Conservation (phyloP, 257 asterid genomes). For the Rehmannia glutinosa region DNA sequence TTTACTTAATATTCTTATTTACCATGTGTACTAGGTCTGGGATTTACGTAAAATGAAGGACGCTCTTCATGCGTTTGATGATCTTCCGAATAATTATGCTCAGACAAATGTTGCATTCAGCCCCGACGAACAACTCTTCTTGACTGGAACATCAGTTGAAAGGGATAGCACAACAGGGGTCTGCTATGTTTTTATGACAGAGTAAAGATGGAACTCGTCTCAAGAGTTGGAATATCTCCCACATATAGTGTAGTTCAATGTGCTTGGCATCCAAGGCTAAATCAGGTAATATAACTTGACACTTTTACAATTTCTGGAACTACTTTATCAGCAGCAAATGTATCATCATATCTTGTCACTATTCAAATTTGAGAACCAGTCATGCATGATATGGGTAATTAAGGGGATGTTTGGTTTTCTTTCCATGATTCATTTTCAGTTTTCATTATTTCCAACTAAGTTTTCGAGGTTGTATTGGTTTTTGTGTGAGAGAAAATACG, state of each 20-base stretch:
- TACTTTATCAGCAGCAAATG: not conserved
- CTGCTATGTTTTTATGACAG: constrained; percentile 78
- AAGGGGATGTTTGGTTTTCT: too few relatives aligned
- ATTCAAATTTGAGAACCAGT: not conserved
- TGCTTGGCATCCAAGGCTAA: constrained; percentile 91
- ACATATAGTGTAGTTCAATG: constrained; percentile 87
- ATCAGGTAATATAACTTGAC: constrained; percentile 55
- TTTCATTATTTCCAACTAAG: too few relatives aligned
- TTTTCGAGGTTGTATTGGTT: too few relatives aligned
- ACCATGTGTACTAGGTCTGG: constrained; percentile 61
- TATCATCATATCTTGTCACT: not conserved
- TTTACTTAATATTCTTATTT: constrained; percentile 10
- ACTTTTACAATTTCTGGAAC: not conserved
- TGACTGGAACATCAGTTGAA: constrained; percentile 90
- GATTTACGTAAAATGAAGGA: constrained; percentile 85
- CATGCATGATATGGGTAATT: not conserved
- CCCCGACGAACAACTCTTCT: constrained; percentile 77
- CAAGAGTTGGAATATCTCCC: constrained; percentile 85
- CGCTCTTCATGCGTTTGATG: constrained; percentile 54
- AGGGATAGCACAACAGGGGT: constrained; percentile 76
- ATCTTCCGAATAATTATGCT: constrained; percentile 84
- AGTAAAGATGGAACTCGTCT: constrained; percentile 67
- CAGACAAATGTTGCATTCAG: constrained; percentile 87
- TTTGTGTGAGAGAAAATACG: too few relatives aligned
- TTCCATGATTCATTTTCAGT: too few relatives aligned